Percentiles rank a stretch among this genome's conserved stretches.
These are phyloP conservation scores for Scheffersomyces illinoinensis DNA, from an alignment of 1,139 yeast genomes.

Conservation along the genomic window DNA sequence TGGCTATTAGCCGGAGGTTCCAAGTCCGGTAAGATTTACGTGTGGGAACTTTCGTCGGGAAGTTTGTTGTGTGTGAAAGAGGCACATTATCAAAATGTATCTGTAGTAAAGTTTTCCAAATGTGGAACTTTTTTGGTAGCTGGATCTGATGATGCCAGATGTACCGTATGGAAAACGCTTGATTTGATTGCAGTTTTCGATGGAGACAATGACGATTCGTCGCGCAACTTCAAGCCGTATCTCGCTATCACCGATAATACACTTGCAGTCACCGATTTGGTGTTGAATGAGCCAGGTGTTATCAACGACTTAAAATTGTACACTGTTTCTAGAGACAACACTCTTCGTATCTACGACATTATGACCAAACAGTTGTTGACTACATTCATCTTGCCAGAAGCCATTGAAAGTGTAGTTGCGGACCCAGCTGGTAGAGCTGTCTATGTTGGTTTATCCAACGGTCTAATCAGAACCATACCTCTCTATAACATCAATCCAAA, in stretches of 20 bases:
- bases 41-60: conserved; percentile 90
- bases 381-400: conserved; percentile 66
- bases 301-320: conserved; percentile 63
- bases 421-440: conserved; percentile 83
- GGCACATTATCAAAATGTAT: conserved; percentile 80
- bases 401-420: conserved; percentile 59
- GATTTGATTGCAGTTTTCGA: conserved; percentile 53
- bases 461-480: conserved; percentile 59
- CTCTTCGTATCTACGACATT: conserved; percentile 67
- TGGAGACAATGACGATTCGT: conserved; percentile 16
- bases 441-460: conserved; percentile 70
- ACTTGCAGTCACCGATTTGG: conserved; percentile 67
- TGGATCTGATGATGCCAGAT: conserved; percentile 81
- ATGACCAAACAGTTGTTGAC: conserved; percentile 49
- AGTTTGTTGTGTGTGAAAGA: conserved; percentile 69
- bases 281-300: conserved; percentile 48
- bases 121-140: conserved; percentile 73
- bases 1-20: conserved; percentile 79
- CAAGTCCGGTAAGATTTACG: conserved; percentile 66
- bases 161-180: conserved; percentile 68
- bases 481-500: conserved; percentile 50
- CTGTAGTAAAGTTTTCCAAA: conserved; percentile 55
- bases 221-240: conserved; percentile 37
- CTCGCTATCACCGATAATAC: conserved; percentile 72
- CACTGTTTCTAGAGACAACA: conserved; percentile 74